Evolutionary conservation across 805 yeast species (phyloP).

Genomic region (Komagataella pastoris): DNA sequence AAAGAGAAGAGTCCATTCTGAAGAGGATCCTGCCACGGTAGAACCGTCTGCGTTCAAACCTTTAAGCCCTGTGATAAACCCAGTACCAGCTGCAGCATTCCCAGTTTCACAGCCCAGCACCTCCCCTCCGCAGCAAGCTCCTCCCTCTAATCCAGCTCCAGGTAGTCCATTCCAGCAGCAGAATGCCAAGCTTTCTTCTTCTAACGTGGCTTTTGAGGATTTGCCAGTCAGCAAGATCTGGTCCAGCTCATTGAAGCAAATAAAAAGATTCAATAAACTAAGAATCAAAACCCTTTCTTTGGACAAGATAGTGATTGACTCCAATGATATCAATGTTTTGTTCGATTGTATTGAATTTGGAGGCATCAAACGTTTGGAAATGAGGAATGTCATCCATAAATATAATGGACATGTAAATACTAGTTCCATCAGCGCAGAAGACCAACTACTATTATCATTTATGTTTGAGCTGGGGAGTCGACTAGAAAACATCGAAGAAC

Average conservation of each 20-base stretch:
- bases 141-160: not conserved
- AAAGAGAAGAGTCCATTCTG: not conserved
- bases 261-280: not conserved
- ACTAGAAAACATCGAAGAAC: not conserved
- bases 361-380: conserved; percentile 1
- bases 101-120: not conserved
- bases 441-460: not conserved
- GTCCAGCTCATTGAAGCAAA: not conserved
- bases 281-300: conserved; percentile 1
- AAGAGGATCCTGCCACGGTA: not conserved
- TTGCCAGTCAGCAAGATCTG: not conserved
- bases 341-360: not conserved
- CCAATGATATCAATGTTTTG: conserved; percentile 1
- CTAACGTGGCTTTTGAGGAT: not conserved
- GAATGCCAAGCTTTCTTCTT: not conserved
- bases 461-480: not conserved
- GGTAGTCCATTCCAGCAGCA: not conserved
- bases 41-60: not conserved
- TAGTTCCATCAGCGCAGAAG: not conserved
- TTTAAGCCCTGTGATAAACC: not conserved
- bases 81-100: not conserved
- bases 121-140: not conserved
- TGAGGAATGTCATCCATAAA: conserved; percentile 1
- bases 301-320: conserved; percentile 1
- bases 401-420: conserved; percentile 1